Percentiles rank a stretch among this genome's conserved stretches.
These are phyloP conservation scores for Tuber calosporum DNA, from an alignment of 495 filamentous ascomycete species.

Conservation along the genomic window DNA sequence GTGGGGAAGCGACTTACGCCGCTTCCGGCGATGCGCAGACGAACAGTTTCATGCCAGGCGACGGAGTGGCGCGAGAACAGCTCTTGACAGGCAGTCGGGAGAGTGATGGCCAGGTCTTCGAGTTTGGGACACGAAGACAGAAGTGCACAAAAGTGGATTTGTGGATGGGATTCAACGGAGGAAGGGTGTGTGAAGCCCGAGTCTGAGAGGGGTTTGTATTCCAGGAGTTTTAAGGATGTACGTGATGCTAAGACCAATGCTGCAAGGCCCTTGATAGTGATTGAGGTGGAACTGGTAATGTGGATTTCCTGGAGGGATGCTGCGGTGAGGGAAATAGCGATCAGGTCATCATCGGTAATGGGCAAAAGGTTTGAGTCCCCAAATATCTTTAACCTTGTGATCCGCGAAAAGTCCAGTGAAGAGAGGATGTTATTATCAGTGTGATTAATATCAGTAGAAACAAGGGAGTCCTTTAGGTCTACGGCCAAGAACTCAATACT, in stretches of 20 bases:
- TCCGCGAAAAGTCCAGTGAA: constrained; percentile 45
- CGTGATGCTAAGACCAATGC: constrained; percentile 48
- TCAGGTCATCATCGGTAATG: constrained; percentile 48
- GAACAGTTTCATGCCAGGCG: constrained; percentile 48
- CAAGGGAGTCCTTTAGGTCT: constrained; percentile 43
- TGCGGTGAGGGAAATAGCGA: constrained; percentile 48
- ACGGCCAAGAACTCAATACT: constrained; percentile 50
- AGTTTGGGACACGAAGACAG: constrained; percentile 47
- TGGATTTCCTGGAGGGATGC: constrained; percentile 49
- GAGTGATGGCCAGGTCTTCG: constrained; percentile 47
- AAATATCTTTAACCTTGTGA: constrained; percentile 50
- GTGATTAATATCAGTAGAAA: constrained; percentile 36
- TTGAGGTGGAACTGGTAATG: constrained; percentile 49
- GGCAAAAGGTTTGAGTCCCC: constrained; percentile 51
- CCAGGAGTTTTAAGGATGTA: constrained; percentile 48
- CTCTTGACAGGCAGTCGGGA: constrained; percentile 48
- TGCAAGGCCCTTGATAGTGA: constrained; percentile 49
- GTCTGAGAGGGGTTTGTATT: constrained; percentile 49
- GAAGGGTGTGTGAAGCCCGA: constrained; percentile 49
- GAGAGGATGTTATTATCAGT: constrained; percentile 23
- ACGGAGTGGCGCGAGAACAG: constrained; percentile 47
- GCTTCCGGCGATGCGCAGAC: constrained; percentile 48
- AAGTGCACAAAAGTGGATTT: constrained; percentile 45
- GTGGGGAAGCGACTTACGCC: constrained; percentile 42
- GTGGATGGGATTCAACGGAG: constrained; percentile 42